Evolutionary conservation across 2,329 filamentous ascomycete genomes (phyloP).

Genomic region (Colletotrichum coccodes): DNA sequence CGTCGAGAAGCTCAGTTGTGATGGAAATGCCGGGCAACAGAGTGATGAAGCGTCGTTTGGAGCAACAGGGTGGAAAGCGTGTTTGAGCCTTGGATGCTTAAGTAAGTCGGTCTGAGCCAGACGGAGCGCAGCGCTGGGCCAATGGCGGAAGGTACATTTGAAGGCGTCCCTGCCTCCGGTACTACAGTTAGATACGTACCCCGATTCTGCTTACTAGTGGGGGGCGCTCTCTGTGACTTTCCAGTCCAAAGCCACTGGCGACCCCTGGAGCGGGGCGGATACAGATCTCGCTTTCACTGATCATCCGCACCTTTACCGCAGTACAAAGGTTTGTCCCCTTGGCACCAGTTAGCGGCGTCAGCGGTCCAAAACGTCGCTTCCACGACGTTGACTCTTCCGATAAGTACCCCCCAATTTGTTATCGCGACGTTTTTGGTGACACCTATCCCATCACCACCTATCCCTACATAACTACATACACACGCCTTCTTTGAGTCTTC

Average conservation of each 20-base stretch:
- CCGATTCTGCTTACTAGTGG: background rate
- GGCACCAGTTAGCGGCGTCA: conserved; percentile 7
- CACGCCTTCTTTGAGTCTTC: background rate
- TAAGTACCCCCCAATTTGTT: background rate
- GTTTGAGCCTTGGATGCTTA: conserved; percentile 17
- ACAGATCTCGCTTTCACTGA: background rate
- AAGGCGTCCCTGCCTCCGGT: background rate
- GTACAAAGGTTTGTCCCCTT: conserved; percentile 9
- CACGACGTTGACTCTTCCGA: background rate
- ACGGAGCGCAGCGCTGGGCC: background rate
- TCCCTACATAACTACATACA: background rate
- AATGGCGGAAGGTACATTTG: background rate
- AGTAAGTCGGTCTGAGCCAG: conserved; percentile 7
- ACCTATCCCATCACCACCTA: background rate
- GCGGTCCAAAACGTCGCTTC: background rate
- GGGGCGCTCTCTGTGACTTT: background rate
- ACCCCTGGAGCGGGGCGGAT: background rate
- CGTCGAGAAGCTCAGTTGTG: background rate
- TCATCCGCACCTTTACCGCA: background rate
- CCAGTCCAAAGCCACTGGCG: background rate
- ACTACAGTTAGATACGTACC: background rate
- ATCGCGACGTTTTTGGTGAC: background rate
- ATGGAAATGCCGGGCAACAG: background rate
- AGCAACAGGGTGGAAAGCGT: background rate
- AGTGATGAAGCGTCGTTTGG: conserved; percentile 2